Conservation (phyloP, 306 rosid genomes). For the Vigna mungo region DNA sequence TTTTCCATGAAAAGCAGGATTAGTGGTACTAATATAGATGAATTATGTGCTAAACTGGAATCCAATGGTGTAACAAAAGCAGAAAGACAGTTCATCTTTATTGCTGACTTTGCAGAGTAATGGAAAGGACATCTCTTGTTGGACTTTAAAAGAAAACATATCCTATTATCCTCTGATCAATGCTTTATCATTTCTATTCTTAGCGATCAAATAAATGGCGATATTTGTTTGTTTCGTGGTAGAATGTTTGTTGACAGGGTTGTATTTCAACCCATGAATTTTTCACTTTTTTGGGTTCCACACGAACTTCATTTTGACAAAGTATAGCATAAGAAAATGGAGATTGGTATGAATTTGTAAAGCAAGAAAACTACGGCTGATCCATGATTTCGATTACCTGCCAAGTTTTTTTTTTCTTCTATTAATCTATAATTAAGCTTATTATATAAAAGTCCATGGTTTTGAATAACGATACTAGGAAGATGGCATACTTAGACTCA, state of each 20-base stretch:
- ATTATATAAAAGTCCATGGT: background rate
- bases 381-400: too few species aligned
- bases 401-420: background rate
- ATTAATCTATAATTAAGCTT: background rate
- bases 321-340: background rate
- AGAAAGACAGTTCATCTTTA: conserved; percentile 12
- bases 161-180: conserved; percentile 6
- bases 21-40: conserved; percentile 16
- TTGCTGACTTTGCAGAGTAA: conserved; percentile 19
- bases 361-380: background rate
- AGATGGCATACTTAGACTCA: too few species aligned
- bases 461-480: too few species aligned
- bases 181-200: conserved; percentile 18
- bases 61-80: conserved; percentile 36
- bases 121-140: conserved; percentile 17
- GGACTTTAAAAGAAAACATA: conserved; percentile 31
- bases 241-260: too few species aligned
- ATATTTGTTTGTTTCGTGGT: background rate
- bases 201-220: conserved; percentile 21
- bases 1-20: conserved; percentile 1
- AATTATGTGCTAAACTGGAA: conserved; percentile 1
- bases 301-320: background rate
- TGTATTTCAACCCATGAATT: background rate
- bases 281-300: background rate
- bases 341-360: background rate